Conservation (phyloP, 2,329 filamentous ascomycete species). For the Bipolaris zeicola region DNA sequence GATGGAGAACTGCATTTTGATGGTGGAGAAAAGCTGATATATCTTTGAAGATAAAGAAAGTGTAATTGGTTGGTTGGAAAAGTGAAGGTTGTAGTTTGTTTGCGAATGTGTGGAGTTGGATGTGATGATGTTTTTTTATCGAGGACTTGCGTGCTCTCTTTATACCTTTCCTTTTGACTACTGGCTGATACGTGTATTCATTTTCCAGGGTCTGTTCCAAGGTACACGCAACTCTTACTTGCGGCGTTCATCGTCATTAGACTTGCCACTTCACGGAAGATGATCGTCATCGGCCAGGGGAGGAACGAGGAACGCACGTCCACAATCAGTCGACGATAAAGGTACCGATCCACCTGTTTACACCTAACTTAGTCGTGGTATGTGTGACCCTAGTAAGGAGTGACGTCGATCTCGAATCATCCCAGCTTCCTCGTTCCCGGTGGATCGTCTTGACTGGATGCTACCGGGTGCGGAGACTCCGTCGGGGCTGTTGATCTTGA, state of each 20-base stretch:
- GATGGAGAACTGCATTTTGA: conserved; percentile 47
- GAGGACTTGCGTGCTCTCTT: conserved; percentile 28
- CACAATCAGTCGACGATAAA: conserved; percentile 19
- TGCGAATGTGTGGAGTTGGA: conserved; percentile 25
- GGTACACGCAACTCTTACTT: conserved; percentile 1
- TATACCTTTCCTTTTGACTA: conserved; percentile 33
- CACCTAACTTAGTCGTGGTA: conserved; percentile 16
- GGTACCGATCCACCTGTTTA: conserved; percentile 26
- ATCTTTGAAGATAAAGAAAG: conserved; percentile 5
- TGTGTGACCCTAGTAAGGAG: conserved; percentile 12
- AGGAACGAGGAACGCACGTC: conserved; percentile 13
- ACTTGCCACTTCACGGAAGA: background rate
- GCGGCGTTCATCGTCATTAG: conserved; percentile 12
- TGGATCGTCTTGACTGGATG: conserved; percentile 25
- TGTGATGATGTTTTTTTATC: conserved; percentile 31
- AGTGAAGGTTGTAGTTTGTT: conserved; percentile 14
- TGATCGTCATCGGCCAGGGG: conserved; percentile 36
- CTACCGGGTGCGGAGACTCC: conserved; percentile 15
- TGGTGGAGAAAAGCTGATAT: conserved; percentile 7
- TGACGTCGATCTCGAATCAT: conserved; percentile 40
- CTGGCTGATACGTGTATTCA: background rate
- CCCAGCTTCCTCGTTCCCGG: conserved; percentile 30
- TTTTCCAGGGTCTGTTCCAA: conserved; percentile 14
- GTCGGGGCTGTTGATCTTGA: conserved; percentile 33
- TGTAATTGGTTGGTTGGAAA: background rate